Evolutionary conservation across 2,329 filamentous ascomycete genomes (phyloP), one percentile per base, ranked within the genome.

Genomic region (Sclerotinia borealis): DNA sequence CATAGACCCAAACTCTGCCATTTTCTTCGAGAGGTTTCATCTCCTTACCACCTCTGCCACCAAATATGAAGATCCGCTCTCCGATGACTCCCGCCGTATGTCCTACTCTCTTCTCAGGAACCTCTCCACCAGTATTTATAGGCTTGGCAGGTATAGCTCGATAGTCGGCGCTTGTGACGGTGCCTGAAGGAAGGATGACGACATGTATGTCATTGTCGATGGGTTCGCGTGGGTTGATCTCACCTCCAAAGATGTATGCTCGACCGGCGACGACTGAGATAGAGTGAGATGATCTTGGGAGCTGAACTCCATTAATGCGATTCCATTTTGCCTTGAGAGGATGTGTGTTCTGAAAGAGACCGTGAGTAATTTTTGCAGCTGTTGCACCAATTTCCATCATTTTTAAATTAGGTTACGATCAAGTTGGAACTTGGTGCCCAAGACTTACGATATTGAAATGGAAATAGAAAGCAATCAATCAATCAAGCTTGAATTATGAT

Each of bases 211-310:
- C 80, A 72, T 91, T 91, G 76, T 92, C 89, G 63, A 88, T 81
- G 8, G 88, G 87, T 71, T 90, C 78, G 54, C 86, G 81, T 3
- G 88, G 82, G 51, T 79, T 77, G 56, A 87, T 76, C 74, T 95
- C 91, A 68, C 91, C 92, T 65, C 92, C 91, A 72, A 92, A 96
- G 70, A 96, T 80, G 75, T 85, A 88, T 50, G 83, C 81, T n/a
- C 78, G 80, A 17, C 81, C 77, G 51, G 77, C 78, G 27, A 88
- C 75, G 47, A 88, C 79, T 49, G 90, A 82, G 68, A 92, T 74
- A 3, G 84, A 83, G 72, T 95, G 91, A 0, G 90, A 92, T 1
- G 91, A 93, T 61, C 90, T 86, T 45, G 85, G 84, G 9, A 92
- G 80, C 1, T 79, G 68, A 3, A 83, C 80, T 39, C 83, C 72